phyloP scores from a whole-genome alignment of 2,329 filamentous ascomycete species.

The Epicoccum sorghinum region DNA sequence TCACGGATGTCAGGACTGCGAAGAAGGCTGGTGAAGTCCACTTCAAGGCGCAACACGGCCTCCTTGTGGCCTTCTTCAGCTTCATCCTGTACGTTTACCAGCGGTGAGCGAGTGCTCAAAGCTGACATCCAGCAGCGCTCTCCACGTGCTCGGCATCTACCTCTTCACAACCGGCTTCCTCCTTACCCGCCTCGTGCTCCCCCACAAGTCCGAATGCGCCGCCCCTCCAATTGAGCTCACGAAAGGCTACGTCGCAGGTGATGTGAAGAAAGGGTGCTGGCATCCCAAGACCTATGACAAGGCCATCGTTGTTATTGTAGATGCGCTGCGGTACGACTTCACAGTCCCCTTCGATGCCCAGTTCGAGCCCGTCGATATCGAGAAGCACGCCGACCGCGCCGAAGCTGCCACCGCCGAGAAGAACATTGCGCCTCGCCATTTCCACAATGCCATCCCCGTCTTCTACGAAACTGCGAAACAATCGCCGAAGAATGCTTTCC shows the following conservation, averaged over 20 bases:
- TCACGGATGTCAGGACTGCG: slow-evolving; percentile 31
- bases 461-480: slow-evolving; percentile 80
- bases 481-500: slow-evolving; percentile 80
- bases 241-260: slow-evolving; percentile 46
- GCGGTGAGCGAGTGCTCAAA: background rate
- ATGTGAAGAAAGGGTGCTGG: slow-evolving; percentile 78
- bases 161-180: slow-evolving; percentile 96
- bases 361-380: slow-evolving; percentile 50
- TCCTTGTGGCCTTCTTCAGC: slow-evolving; percentile 68
- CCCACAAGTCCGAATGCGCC: slow-evolving; percentile 78
- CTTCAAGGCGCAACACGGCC: slow-evolving; percentile 60
- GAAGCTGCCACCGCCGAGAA: slow-evolving; percentile 19
- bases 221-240: slow-evolving; percentile 69
- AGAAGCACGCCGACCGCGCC: slow-evolving; percentile 7
- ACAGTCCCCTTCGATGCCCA: slow-evolving; percentile 75
- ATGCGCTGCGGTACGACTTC: slow-evolving; percentile 96
- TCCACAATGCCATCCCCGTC: slow-evolving; percentile 87
- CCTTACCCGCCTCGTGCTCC: slow-evolving; percentile 80
- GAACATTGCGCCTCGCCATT: slow-evolving; percentile 60
- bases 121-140: slow-evolving; percentile 54
- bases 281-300: slow-evolving; percentile 93
- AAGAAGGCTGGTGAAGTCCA: slow-evolving; percentile 54
- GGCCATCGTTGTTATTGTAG: slow-evolving; percentile 87
- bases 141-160: slow-evolving; percentile 82
- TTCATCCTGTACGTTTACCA: slow-evolving; percentile 62